These are phyloP conservation scores for Pyrenophora seminiperda DNA, from an alignment of 2,329 filamentous ascomycete species.

Conservation along the genomic window DNA sequence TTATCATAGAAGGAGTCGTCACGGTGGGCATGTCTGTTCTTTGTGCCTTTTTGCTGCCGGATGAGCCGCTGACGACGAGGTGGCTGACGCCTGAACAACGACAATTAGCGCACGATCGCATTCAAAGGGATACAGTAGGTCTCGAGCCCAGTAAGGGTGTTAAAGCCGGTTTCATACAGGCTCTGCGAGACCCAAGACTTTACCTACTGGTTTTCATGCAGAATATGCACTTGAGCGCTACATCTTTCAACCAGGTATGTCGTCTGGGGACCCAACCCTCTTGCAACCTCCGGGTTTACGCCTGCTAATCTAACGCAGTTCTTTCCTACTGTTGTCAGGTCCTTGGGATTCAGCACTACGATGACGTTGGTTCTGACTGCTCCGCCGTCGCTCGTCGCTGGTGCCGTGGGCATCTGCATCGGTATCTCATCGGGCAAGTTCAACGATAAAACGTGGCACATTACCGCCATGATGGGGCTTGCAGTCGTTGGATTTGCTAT, in stretches of 20 bases:
- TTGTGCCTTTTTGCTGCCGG: constrained; percentile 34
- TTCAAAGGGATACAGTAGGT: constrained; percentile 51
- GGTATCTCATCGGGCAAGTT: constrained; percentile 46
- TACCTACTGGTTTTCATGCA: constrained; percentile 63
- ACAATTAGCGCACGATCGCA: constrained; percentile 36
- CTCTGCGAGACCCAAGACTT: constrained; percentile 56
- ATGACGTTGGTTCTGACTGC: constrained; percentile 58
- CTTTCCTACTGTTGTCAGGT: constrained; percentile 56
- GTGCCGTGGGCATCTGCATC: constrained; percentile 29
- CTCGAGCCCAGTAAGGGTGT: constrained; percentile 48
- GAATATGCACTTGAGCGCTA: constrained; percentile 58
- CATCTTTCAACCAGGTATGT: constrained; percentile 52
- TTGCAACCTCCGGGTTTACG: not conserved
- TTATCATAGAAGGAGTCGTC: constrained; percentile 5
- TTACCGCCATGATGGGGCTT: constrained; percentile 43
- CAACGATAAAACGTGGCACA: constrained; percentile 51
- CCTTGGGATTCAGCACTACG: constrained; percentile 56
- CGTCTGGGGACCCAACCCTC: no score
- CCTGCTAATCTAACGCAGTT: constrained; percentile 28
- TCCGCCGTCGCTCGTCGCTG: constrained; percentile 28
- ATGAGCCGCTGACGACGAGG: constrained; percentile 42
- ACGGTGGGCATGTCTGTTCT: constrained; percentile 3
- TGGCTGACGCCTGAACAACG: constrained; percentile 54
- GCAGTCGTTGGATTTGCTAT: constrained; percentile 48
- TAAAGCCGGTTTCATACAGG: constrained; percentile 55